phyloP scores from a whole-genome alignment of 305 asterid species.

The Fraxinus latifolia region DNA sequence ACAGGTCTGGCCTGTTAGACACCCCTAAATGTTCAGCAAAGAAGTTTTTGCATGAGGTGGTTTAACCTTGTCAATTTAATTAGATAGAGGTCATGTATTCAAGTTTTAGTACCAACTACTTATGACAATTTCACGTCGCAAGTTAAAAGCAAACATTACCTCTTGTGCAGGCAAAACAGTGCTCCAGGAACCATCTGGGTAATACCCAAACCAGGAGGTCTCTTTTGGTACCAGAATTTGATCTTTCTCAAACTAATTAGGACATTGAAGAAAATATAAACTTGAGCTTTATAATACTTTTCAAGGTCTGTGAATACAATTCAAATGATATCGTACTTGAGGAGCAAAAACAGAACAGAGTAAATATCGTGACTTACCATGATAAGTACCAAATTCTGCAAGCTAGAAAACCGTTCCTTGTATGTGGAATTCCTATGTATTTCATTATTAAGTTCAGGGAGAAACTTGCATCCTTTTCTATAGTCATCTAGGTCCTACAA shows the following conservation, averaged over 20 bases:
- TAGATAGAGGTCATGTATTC: neutral
- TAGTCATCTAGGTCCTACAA: conserved; percentile 61
- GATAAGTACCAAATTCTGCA: conserved; percentile 78
- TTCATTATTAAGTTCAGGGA: conserved; percentile 79
- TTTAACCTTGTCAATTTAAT: neutral
- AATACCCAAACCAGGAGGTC: conserved; percentile 88
- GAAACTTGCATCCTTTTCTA: conserved; percentile 63
- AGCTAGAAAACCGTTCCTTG: conserved; percentile 75
- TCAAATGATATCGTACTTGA: neutral
- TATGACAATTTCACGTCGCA: neutral
- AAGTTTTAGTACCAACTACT: neutral
- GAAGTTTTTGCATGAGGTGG: neutral
- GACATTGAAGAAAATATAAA: conserved; percentile 12
- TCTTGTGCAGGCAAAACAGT: conserved; percentile 62
- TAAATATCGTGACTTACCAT: conserved; percentile 43
- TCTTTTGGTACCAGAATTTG: conserved; percentile 65
- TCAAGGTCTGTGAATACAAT: neutral
- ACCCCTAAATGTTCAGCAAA: neutral
- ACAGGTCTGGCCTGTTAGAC: neutral
- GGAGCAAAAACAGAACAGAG: neutral
- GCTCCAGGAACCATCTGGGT: conserved; percentile 68
- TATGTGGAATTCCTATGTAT: conserved; percentile 47
- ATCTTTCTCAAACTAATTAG: conserved; percentile 66
- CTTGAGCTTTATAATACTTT: conserved; percentile 1
- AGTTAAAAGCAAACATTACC: conserved; percentile 37